These are phyloP conservation scores for Canna indica DNA, from an alignment of 176 grass and related monocot species.

Conservation along the genomic window DNA sequence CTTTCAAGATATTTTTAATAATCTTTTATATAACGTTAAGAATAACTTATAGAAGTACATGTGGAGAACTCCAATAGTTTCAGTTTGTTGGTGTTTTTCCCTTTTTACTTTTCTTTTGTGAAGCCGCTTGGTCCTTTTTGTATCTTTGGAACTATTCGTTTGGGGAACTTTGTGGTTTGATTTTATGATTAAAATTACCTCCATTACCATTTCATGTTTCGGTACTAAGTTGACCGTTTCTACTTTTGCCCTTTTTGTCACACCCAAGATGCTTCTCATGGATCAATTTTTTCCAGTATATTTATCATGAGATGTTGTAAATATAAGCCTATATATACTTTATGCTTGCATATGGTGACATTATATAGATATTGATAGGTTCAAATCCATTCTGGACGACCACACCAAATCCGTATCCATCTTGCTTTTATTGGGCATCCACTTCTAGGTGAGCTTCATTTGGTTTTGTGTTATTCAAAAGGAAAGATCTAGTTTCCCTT, in stretches of 20 bases:
- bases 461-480: constrained; percentile 3
- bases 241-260: not conserved
- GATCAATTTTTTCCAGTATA: not conserved
- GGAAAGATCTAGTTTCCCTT: not conserved
- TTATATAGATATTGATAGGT: constrained; percentile 41
- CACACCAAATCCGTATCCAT: constrained; percentile 84
- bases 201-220: not conserved
- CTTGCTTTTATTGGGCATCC: constrained; percentile 70
- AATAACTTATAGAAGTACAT: not conserved
- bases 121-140: not conserved
- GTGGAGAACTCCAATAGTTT: not conserved
- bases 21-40: not conserved
- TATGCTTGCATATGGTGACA: not conserved
- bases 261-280: not conserved
- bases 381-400: constrained; percentile 78
- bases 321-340: not conserved
- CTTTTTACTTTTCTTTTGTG: not conserved
- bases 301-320: not conserved
- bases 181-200: not conserved
- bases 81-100: not conserved
- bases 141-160: not conserved
- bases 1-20: not conserved
- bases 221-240: not conserved
- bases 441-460: constrained; percentile 53
- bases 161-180: not conserved